phyloP scores from a whole-genome alignment of 1,284 basidiomycete genomes.

The Coniferiporia weirii region DNA sequence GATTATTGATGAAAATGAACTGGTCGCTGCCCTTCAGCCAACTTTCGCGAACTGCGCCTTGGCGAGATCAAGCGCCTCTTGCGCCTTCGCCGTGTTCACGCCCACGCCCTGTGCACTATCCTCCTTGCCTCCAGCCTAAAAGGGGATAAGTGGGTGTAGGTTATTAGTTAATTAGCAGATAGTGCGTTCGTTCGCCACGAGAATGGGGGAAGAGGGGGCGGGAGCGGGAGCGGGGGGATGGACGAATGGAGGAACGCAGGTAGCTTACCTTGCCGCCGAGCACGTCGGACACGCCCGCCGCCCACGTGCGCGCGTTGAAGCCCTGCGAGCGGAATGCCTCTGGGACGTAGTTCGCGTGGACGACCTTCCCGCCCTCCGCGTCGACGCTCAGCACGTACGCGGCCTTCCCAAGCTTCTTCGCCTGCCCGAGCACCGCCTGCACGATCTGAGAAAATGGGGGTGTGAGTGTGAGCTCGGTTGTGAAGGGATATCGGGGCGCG shows the following conservation, averaged over 20 bases:
- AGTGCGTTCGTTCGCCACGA: no score
- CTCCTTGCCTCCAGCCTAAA: slow-evolving; percentile 86
- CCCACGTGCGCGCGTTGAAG: slow-evolving; percentile 81
- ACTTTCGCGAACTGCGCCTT: slow-evolving; percentile 25
- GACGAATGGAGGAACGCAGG: background rate
- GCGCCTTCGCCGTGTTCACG: slow-evolving; percentile 54
- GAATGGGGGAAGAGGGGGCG: no score
- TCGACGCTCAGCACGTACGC: slow-evolving; percentile 88
- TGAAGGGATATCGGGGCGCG: no score
- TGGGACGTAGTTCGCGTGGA: slow-evolving; percentile 86
- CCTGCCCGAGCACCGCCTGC: slow-evolving; percentile 69
- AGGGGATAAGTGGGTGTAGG: background rate
- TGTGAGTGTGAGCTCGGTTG: no score
- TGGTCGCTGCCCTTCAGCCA: background rate
- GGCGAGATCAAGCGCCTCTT: slow-evolving; percentile 66
- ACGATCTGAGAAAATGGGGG: slow-evolving; percentile 61
- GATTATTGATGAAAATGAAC: background rate
- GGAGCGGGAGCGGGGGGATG: no score
- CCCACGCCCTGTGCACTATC: slow-evolving; percentile 88
- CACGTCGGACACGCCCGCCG: slow-evolving; percentile 67
- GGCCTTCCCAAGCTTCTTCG: slow-evolving; percentile 77
- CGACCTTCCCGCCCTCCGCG: slow-evolving; percentile 65
- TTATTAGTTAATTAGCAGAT: no score
- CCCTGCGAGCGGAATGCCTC: slow-evolving; percentile 55
- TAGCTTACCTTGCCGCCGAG: slow-evolving; percentile 79